phyloP scores from a whole-genome alignment of 2,329 filamentous ascomycete genomes.

The Arthroderma sp. region DNA sequence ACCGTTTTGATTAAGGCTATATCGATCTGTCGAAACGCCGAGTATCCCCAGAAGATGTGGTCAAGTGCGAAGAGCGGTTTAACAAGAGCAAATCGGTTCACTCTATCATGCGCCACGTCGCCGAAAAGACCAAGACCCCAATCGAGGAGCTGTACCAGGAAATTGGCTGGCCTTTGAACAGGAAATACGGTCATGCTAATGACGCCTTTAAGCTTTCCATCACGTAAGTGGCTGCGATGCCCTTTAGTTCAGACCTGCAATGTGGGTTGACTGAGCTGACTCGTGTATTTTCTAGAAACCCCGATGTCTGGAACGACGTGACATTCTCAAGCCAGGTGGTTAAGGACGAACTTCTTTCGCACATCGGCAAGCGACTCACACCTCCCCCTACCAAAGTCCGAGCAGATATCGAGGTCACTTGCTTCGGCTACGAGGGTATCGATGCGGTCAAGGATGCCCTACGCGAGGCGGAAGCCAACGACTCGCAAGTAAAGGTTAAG shows the following conservation, averaged over 20 bases:
- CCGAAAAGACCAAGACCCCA: conserved; percentile 89
- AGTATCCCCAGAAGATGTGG: conserved; percentile 92
- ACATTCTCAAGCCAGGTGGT: conserved; percentile 75
- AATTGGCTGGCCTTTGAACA: conserved; percentile 95
- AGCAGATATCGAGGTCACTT: conserved; percentile 92
- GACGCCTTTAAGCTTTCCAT: conserved; percentile 99
- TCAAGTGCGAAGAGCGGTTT: conserved; percentile 98
- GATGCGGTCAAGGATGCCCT: conserved; percentile 93
- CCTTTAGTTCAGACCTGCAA: not conserved
- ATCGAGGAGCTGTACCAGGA: conserved; percentile 88
- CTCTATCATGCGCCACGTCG: conserved; percentile 96
- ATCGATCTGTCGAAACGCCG: conserved; percentile 98
- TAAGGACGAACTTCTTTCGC: conserved; percentile 78
- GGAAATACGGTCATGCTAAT: conserved; percentile 90
- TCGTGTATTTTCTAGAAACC: conserved; percentile 48
- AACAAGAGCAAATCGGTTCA: conserved; percentile 99
- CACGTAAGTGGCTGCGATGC: conserved; percentile 47
- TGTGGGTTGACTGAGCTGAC: conserved; percentile 2
- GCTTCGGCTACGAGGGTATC: conserved; percentile 93
- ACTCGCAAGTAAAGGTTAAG: conserved; percentile 96
- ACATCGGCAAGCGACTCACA: conserved; percentile 93
- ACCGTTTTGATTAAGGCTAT: conserved; percentile 46
- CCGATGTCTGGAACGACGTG: conserved; percentile 89
- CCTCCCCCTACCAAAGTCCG: conserved; percentile 98
- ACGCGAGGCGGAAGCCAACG: conserved; percentile 78